Conservation (phyloP, 139 green algal genomes). For the Coelastrella sp. region DNA sequence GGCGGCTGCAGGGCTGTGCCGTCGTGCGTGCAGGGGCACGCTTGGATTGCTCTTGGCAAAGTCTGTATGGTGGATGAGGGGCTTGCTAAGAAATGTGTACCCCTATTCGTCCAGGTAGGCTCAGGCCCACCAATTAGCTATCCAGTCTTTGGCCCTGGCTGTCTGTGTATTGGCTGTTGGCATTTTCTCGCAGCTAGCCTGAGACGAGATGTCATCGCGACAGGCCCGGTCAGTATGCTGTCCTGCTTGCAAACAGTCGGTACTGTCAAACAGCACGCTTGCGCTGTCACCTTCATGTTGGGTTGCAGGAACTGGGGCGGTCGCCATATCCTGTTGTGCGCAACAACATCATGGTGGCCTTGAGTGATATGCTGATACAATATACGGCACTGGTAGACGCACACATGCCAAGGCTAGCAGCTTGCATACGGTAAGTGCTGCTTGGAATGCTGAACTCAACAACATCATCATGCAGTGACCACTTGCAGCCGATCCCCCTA, state of each 20-base stretch:
- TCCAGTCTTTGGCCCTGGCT: no score
- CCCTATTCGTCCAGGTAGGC: conserved; percentile 80
- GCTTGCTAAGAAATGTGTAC: conserved; percentile 82
- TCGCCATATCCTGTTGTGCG: conserved; percentile 72
- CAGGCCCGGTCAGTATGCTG: background rate
- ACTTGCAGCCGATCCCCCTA: no score
- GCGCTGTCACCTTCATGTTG: background rate
- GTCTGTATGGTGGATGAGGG: conserved; percentile 84
- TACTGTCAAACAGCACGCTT: background rate
- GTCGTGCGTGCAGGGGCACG: conserved; percentile 61
- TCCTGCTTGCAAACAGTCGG: background rate
- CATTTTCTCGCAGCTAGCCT: no score
- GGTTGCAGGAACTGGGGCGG: conserved; percentile 64
- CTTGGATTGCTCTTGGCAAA: conserved; percentile 87
- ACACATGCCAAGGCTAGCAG: conserved; percentile 80
- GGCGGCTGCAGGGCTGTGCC: background rate
- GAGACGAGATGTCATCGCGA: no score
- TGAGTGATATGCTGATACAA: conserved; percentile 88
- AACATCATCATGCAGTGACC: no score
- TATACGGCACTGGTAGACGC: conserved; percentile 88
- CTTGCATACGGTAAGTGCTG: conserved; percentile 63
- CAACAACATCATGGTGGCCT: conserved; percentile 93
- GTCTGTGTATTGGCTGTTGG: no score
- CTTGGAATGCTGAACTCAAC: no score
- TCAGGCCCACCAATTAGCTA: no score